Evolutionary conservation across 2,329 filamentous ascomycete species (phyloP), one percentile per base, ranked within the genome.

Genomic region (Sclerotinia sclerotiorum): DNA sequence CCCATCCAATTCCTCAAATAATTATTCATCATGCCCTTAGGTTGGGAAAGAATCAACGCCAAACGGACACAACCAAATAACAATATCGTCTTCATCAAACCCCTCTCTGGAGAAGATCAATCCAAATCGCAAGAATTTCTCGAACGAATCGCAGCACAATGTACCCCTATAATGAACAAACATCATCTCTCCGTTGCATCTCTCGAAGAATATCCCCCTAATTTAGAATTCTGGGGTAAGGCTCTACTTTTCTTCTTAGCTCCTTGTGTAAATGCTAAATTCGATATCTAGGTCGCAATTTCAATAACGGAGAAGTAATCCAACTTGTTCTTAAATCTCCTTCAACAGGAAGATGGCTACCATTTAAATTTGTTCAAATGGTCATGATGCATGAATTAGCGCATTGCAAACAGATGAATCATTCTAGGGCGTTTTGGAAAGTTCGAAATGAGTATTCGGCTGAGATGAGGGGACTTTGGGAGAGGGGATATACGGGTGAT

Each of bases 341-440:
- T 0, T 82, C 80, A 5, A 85, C 84, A 0, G 86, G 87, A 35
- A 84, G 81, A 69, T 97, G 93, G 93, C 82, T 97, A 29, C 90
- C 91, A 0, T 93, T 95, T 76, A 83, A 87, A 70, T 93, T 93
- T 76, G 91, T 97, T 21, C 91, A 95, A 79, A 94, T 95, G 91
- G 92, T 96, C 72, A 96, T 97, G 93, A 94, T 96, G 87, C 93
- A 97, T 77, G 83, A 83, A 76, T 82, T 96, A 42, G 92, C 92
- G 3, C 92, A 96, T 78, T 94, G 91, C 83, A 90, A 92, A 78
- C 90, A 97, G 77, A 97, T 97, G 93, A 96, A 97, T 78, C 93
- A 97, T 77, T 90, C 88, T 1, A 84, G 86, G 67, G 87, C 86
- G 2, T 97, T 97, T 75, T 97, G 93, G 92, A 85, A 85, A 13